Percentiles rank a stretch among this genome's conserved stretches.
phyloP scores from a whole-genome alignment of 2,329 filamentous ascomycete genomes.

The Nakataea oryzae region DNA sequence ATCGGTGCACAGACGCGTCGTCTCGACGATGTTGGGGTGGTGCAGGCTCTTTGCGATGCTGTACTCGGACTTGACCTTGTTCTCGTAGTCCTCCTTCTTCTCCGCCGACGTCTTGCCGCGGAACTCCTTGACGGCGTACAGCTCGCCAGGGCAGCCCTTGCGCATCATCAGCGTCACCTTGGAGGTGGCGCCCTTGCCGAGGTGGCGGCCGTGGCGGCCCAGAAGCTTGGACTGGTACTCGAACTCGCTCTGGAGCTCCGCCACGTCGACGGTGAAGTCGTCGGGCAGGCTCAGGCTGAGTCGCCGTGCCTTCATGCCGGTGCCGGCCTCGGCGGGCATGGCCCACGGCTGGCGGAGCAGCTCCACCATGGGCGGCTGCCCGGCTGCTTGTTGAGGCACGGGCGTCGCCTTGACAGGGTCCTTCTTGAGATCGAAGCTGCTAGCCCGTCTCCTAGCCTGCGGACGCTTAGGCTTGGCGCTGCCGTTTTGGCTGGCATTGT shows the following conservation, averaged over 20 bases:
- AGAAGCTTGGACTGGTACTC: slow-evolving; percentile 56
- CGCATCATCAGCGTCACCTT: slow-evolving; percentile 72
- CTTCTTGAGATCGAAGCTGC: slow-evolving; percentile 34
- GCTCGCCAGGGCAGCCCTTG: slow-evolving; percentile 51
- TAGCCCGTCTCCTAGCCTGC: slow-evolving; percentile 26
- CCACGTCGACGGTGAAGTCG: slow-evolving; percentile 62
- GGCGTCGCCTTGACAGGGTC: slow-evolving; percentile 8
- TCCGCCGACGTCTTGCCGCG: slow-evolving; percentile 61
- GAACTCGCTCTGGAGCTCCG: slow-evolving; percentile 59
- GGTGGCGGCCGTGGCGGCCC: slow-evolving; percentile 60
- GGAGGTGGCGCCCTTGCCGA: slow-evolving; percentile 76
- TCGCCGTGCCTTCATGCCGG: slow-evolving; percentile 68
- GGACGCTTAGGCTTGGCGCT: slow-evolving; percentile 10
- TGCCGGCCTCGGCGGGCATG: slow-evolving; percentile 57
- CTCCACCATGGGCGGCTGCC: slow-evolving; percentile 17
- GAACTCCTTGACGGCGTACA: slow-evolving; percentile 85
- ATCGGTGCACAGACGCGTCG: slow-evolving; percentile 64
- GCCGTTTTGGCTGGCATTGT: slow-evolving; percentile 11
- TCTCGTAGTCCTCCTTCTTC: slow-evolving; percentile 63
- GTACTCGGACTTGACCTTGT: slow-evolving; percentile 87
- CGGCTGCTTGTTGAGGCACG: slow-evolving; percentile 12
- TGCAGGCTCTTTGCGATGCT: slow-evolving; percentile 76
- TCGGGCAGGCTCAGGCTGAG: slow-evolving; percentile 66
- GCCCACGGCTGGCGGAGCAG: slow-evolving; percentile 34
- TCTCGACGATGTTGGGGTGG: slow-evolving; percentile 82